Percentiles rank a stretch among this genome's conserved stretches.
Evolutionary conservation across 169 alveolate genomes (phyloP).

Genomic region (Plasmodium yoelii): DNA sequence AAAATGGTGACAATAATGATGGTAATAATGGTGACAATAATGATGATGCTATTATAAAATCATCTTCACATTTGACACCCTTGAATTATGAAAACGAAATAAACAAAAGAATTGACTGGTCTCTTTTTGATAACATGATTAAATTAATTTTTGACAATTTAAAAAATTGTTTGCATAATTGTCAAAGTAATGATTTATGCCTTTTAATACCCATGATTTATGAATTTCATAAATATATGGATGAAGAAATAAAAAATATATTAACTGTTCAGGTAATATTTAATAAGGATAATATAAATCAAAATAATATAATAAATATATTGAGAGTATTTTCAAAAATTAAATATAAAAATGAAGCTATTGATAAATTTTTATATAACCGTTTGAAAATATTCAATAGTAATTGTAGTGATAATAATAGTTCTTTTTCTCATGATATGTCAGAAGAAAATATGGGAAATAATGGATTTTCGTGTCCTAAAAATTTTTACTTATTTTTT

Average conservation of each 20-base stretch:
- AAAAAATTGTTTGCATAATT: constrained; percentile 57
- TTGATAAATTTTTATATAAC: constrained; percentile 52
- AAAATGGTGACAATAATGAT: constrained; percentile 1
- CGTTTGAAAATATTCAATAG: constrained; percentile 10
- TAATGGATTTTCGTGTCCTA: constrained; percentile 44
- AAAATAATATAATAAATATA: constrained; percentile 46
- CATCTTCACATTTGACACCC: neutral
- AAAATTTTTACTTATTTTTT: constrained; percentile 42
- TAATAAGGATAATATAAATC: constrained; percentile 65
- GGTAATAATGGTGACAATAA: neutral
- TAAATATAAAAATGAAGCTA: constrained; percentile 37
- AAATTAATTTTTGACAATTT: constrained; percentile 38
- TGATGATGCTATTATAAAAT: neutral
- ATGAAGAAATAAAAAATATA: constrained; percentile 73
- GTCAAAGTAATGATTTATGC: constrained; percentile 40
- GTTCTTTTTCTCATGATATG: neutral
- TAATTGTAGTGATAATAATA: neutral
- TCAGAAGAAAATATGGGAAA: neutral
- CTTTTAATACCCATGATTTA: constrained; percentile 65
- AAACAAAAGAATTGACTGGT: neutral
- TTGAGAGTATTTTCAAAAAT: constrained; percentile 68
- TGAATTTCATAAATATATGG: constrained; percentile 65
- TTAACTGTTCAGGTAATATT: constrained; percentile 68
- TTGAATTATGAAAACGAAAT: neutral
- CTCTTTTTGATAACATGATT: constrained; percentile 48